Percentiles rank a stretch among this genome's conserved stretches.
These are phyloP conservation scores for Paramecium pentaurelia DNA, from an alignment of 73 alveolate species.

Conservation along the genomic window DNA sequence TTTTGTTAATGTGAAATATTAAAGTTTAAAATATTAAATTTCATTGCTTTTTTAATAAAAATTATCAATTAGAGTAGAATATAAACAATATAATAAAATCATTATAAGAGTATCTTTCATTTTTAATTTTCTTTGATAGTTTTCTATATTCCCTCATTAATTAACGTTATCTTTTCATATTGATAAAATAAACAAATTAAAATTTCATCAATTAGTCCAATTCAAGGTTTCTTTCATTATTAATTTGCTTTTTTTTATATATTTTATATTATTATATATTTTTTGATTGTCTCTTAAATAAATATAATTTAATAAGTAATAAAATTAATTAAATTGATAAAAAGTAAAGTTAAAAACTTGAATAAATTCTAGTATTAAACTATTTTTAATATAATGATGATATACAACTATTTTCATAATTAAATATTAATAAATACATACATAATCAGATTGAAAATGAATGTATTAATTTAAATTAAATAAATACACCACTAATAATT, in stretches of 20 bases:
- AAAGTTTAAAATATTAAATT: not conserved
- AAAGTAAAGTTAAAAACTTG: too few relatives aligned
- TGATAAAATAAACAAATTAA: not conserved
- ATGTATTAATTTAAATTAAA: too few relatives aligned
- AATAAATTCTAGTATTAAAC: too few relatives aligned
- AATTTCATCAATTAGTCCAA: not conserved
- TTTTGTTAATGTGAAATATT: constrained; percentile 8
- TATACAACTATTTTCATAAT: too few relatives aligned
- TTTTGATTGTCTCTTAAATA: not conserved
- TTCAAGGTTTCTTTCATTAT: not conserved
- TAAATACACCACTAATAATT: too few relatives aligned
- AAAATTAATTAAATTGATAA: too few relatives aligned
- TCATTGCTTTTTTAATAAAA: not conserved
- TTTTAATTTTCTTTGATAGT: not conserved
- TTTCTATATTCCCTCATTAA: not conserved
- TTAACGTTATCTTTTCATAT: not conserved
- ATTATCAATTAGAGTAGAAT: not conserved
- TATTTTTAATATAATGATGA: too few relatives aligned
- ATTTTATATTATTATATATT: not conserved
- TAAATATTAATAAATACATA: too few relatives aligned
- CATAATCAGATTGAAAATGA: too few relatives aligned
- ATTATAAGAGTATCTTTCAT: not conserved
- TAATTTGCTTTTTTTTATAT: not conserved
- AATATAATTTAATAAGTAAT: too few relatives aligned
- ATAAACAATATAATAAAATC: not conserved